These are phyloP conservation scores for Aurantiochytrium sp. DNA, from an alignment of 108 stramenopile genomes.

Conservation along the genomic window DNA sequence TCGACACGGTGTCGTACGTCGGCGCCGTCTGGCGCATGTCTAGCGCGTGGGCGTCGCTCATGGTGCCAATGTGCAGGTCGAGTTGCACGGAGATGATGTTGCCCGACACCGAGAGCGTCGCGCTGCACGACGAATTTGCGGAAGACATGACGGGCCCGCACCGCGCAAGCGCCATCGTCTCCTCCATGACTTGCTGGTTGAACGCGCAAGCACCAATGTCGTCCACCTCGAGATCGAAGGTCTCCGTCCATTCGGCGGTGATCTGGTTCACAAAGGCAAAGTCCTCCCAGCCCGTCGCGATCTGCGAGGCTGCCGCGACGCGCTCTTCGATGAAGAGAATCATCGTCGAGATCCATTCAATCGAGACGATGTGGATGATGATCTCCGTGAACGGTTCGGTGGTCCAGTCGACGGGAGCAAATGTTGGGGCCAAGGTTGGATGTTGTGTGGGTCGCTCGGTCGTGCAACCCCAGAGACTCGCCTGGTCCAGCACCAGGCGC, in stretches of 20 bases:
- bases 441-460: background rate
- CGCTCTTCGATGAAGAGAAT: background rate
- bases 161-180: background rate
- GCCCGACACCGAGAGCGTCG: background rate
- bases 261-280: background rate
- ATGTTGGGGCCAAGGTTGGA: background rate
- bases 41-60: background rate
- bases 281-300: background rate
- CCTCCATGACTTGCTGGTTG: background rate
- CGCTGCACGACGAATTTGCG: background rate
- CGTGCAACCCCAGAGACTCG: background rate
- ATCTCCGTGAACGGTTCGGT: background rate
- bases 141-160: background rate
- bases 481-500: background rate
- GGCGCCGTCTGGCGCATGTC: background rate
- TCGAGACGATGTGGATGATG: background rate
- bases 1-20: background rate
- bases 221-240: conserved; percentile 11
- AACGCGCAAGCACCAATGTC: background rate
- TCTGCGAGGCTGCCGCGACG: background rate
- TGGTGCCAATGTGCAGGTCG: background rate
- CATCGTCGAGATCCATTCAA: background rate
- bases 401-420: background rate
- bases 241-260: background rate
- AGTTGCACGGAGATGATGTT: background rate